Conservation (phyloP, 148 eudicot species). For the Silene uniflora region DNA sequence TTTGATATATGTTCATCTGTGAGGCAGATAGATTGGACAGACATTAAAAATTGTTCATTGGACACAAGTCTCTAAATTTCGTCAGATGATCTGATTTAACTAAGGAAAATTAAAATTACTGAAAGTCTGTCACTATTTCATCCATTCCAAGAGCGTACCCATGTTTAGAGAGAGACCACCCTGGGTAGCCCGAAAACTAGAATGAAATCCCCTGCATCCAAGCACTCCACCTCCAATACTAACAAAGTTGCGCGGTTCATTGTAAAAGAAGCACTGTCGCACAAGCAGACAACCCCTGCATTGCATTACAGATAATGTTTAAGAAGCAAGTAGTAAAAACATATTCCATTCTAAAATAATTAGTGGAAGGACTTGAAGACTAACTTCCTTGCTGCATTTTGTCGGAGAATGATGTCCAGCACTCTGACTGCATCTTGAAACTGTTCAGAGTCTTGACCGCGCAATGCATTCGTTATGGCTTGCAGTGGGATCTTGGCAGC, state of each 20-base stretch:
- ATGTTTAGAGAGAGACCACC: conserved; percentile 52
- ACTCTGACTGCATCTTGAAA: conserved; percentile 51
- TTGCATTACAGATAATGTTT: background rate
- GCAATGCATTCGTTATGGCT: conserved; percentile 41
- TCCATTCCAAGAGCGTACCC: conserved; percentile 37
- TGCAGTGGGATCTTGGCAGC: conserved; percentile 48
- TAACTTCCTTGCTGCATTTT: conserved; percentile 59
- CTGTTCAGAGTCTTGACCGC: conserved; percentile 47
- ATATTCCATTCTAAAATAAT: background rate
- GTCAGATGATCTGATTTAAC: no score
- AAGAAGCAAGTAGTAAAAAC: background rate
- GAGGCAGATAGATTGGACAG: no score
- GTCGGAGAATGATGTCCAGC: conserved; percentile 45
- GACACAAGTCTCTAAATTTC: no score
- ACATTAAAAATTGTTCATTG: no score
- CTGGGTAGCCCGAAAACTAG: conserved; percentile 55
- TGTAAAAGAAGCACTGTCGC: conserved; percentile 54
- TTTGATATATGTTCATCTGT: no score
- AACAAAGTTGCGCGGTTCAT: conserved; percentile 40
- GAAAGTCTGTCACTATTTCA: no score
- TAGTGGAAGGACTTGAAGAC: conserved; percentile 9
- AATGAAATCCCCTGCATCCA: conserved; percentile 52
- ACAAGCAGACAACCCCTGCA: conserved; percentile 58
- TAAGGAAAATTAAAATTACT: no score
- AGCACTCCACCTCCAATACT: conserved; percentile 51